Conservation (phyloP, 164 flowering plant genomes). For the Berberis vulgaris region DNA sequence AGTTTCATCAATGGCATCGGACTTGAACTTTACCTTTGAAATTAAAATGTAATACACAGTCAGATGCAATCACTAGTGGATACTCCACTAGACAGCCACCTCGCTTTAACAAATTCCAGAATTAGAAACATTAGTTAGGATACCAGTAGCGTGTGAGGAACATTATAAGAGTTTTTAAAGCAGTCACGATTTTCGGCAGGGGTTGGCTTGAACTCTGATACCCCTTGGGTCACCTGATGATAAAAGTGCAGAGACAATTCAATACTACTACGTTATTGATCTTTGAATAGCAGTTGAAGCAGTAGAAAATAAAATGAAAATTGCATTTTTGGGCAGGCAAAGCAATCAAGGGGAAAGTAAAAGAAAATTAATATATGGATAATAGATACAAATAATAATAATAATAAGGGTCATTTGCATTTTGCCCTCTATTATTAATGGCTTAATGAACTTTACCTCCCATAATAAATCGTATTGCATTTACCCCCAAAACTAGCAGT, state of each 20-base stretch:
- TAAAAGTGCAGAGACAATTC: not conserved
- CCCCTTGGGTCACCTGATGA: constrained; percentile 66
- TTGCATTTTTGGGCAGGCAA: too few relatives aligned
- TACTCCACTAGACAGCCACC: not conserved
- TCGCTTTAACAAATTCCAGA: not conserved
- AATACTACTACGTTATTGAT: not conserved
- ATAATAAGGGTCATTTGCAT: too few relatives aligned
- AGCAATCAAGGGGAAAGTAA: too few relatives aligned
- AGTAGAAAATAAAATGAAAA: too few relatives aligned
- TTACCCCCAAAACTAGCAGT: too few relatives aligned
- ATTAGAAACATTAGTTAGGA: not conserved
- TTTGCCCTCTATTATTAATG: too few relatives aligned
- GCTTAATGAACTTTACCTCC: too few relatives aligned
- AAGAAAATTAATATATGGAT: too few relatives aligned
- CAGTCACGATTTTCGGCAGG: constrained; percentile 77
- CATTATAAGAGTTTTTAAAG: constrained; percentile 58
- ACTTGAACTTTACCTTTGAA: constrained; percentile 66
- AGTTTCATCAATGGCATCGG: constrained; percentile 40
- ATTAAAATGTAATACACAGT: not conserved
- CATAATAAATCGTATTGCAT: too few relatives aligned
- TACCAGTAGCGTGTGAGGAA: constrained; percentile 74
- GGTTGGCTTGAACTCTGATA: constrained; percentile 88
- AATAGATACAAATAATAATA: too few relatives aligned
- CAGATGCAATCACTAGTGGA: not conserved
- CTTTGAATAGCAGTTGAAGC: not conserved